Percentiles rank a stretch among this genome's conserved stretches.
These are phyloP conservation scores for Ceratobasidium sp. DNA, from an alignment of 1,284 basidiomycete species.

Conservation along the genomic window DNA sequence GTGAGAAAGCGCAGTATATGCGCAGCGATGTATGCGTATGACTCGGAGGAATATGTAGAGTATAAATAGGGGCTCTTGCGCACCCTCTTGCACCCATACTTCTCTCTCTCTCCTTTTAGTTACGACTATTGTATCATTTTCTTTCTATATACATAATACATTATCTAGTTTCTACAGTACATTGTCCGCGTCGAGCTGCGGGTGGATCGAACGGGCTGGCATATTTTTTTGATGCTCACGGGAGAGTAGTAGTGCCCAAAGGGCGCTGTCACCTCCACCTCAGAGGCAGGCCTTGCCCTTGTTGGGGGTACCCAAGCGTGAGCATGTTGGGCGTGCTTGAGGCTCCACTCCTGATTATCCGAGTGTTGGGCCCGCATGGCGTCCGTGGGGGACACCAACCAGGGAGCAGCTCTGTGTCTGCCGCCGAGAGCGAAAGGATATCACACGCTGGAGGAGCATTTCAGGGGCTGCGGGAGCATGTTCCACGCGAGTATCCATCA, in stretches of 20 bases:
- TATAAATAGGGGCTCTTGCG: too few relatives aligned
- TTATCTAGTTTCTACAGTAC: too few relatives aligned
- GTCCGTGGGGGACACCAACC: not conserved
- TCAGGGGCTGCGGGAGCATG: too few relatives aligned
- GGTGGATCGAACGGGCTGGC: not conserved
- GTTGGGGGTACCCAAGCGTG: constrained; percentile 34
- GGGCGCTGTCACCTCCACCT: not conserved
- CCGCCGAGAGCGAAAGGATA: not conserved
- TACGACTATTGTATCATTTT: too few relatives aligned
- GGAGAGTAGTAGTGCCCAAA: not conserved
- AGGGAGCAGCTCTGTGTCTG: not conserved
- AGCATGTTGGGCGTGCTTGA: constrained; percentile 36
- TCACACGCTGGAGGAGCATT: not conserved
- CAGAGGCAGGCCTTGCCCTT: not conserved
- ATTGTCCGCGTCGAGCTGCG: too few relatives aligned
- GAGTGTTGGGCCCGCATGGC: not conserved
- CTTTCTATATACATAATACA: too few relatives aligned
- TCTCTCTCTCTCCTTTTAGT: too few relatives aligned
- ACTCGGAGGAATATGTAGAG: too few relatives aligned
- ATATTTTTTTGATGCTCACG: not conserved
- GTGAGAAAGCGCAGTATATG: too few relatives aligned
- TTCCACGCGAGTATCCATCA: not conserved
- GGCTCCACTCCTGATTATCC: not conserved
- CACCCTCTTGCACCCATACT: too few relatives aligned
- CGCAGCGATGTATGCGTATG: too few relatives aligned